Base-by-base conservation (phyloP, 257 asterid genomes). In the Voacanga thouarsii region DNA sequence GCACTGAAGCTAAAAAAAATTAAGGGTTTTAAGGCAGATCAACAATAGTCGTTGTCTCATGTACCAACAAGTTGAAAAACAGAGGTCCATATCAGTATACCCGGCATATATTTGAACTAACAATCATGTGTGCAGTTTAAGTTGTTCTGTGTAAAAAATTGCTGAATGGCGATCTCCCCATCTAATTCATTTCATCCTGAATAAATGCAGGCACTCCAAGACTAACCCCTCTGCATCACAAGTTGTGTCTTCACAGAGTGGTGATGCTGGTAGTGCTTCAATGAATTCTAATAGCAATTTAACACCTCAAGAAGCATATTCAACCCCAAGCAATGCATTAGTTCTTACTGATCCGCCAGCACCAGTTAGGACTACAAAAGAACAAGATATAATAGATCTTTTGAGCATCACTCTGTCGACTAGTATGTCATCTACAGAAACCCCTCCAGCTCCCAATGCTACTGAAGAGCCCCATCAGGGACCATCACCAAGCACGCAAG, bases 371-470 rank as follows among this genome's bases (percentile, higher is more conserved):
- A 76, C 93, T 55, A 82, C 84, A 2, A 82, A 87, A 75, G 97
- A 94, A 72, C 94, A 88, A 85, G 96, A 89, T 75, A 85, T 92
- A 47, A 87, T 89, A 8, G 97, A 92, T 81, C 96, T 92, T 72
- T 80, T 92, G 80, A 94, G 96, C 86, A 82, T 91, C 65, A 86
- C 96, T 50, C 78, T 94, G 67, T 82, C 95, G 26, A 83, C 88
- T 21, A 51, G 80, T 66, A 44, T 80, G 70, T 37, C 91, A 47
- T 72, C 83, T 3, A 88, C 94, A 26, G 89, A 81, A 71, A 78
- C 85, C 44, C 75, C 90, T 49, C 85, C 83, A 39, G 74, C 85
- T 71, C 85, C 83, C 43, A 43, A 80, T 24, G 51, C 84, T 50
- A 84, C 84, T 0, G 19, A 47, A 65, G 84, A 84, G 55, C 75